Base-by-base conservation (phyloP, 805 yeast species). In the Candida hungchunana region DNA sequence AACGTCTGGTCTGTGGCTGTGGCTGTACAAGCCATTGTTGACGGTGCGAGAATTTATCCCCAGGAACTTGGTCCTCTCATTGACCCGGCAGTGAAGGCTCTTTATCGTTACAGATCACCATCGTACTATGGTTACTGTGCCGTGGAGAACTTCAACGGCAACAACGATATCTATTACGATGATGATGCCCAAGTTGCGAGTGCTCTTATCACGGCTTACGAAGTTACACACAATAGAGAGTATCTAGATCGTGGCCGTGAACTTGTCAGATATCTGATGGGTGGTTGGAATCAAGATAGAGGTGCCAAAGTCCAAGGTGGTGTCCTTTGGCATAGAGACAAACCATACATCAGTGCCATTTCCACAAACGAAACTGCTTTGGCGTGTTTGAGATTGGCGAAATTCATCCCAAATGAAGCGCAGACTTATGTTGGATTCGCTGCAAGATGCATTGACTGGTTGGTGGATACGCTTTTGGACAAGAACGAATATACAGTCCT, bases 161-260 rank as follows among this genome's bases (percentile, higher is more conserved):
- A 79, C 55, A 61, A 62, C 33, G 87, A 81, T 53, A 75, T 81
- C 26, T 79, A 80, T 55, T 77, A 77, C 43, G 87, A 81, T 50
- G 89, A 81, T 50, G 82, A 80, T 52, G 89, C 88, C 3, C 89
- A 81, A 53, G 75, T 80, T 11, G 80, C 82, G 12, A 66, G 77
- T 47, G 81, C 79, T 4, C 63, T 78, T 46, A 60, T 82, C 39
- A 69, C 77, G 3, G 83, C 84, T 2, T 80, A 75, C 50, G 87
- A 79, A 50, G 84, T 77, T 17, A 78, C 86, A 1, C 73, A 71
- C 2, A 72, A 79, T 43, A 60, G 60, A 46, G 60, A 62, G 30
- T 76, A 65, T 50, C 60, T 81, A 42, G 76, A 71, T 46, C 63
- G 65, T 46, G 82, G 78, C 7, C 63, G 75, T 32, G 82, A 76